Percentiles rank a stretch among this genome's conserved stretches.
Evolutionary conservation across 176 grass and related monocot genomes (phyloP).

Genomic region (Carex cristatella): DNA sequence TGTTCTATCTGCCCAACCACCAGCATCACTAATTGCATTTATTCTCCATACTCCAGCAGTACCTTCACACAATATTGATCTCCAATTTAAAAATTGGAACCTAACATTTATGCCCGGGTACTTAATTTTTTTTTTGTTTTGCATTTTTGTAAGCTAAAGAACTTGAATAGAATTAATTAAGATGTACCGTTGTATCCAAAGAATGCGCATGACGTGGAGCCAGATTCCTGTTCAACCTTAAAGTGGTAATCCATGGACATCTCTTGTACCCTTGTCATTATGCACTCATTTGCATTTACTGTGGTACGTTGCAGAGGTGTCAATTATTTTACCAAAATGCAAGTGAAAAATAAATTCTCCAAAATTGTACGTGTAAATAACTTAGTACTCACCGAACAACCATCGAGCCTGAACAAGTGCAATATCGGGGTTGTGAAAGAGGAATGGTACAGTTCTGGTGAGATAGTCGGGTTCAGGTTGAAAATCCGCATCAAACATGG

Average conservation of each 20-base stretch:
- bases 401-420: conserved; percentile 49
- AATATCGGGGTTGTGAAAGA: conserved; percentile 25
- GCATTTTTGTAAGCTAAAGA: not conserved
- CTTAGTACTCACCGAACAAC: conserved; percentile 29
- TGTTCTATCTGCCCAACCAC: conserved; percentile 51
- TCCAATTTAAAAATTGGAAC: not conserved
- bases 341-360: not conserved
- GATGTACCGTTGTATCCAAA: conserved; percentile 46
- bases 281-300: conserved; percentile 40
- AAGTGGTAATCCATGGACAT: conserved; percentile 59
- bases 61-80: conserved; percentile 14
- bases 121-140: not conserved
- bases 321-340: not conserved
- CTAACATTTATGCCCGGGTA: not conserved
- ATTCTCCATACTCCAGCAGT: conserved; percentile 44
- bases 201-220: conserved; percentile 38
- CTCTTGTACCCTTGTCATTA: conserved; percentile 44
- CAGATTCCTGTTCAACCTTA: conserved; percentile 49
- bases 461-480: conserved; percentile 27
- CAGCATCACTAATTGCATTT: conserved; percentile 29
- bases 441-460: conserved; percentile 19
- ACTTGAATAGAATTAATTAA: not conserved
- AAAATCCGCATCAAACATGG: conserved; percentile 47
- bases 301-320: not conserved
- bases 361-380: not conserved